These are phyloP conservation scores for Mycocentrospora acerina DNA, from an alignment of 2,329 filamentous ascomycete species.

Conservation along the genomic window DNA sequence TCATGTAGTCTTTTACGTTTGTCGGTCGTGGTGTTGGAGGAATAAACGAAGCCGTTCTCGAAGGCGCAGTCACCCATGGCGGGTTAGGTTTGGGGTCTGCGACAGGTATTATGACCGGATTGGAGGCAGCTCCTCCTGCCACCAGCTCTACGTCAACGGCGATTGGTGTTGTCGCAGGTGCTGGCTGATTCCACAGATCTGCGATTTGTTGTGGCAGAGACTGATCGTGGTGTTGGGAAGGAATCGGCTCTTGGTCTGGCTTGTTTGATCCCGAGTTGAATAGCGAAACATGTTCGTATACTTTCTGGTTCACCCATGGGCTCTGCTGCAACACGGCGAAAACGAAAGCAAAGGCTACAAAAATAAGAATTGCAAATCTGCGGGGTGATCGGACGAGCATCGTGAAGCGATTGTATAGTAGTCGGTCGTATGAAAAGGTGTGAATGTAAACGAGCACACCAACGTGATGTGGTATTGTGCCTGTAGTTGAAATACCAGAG, in stretches of 20 bases:
- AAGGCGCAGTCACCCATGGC: constrained; percentile 28
- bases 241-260: constrained; percentile 15
- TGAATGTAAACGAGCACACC: constrained; percentile 15
- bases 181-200: constrained; percentile 24
- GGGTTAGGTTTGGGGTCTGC: constrained; percentile 14
- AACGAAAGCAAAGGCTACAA: constrained; percentile 37
- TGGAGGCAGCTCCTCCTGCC: not conserved
- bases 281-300: constrained; percentile 30
- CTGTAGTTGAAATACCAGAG: constrained; percentile 10
- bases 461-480: constrained; percentile 17
- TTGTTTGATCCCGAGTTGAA: constrained; percentile 13
- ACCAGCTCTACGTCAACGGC: constrained; percentile 1
- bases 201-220: constrained; percentile 15
- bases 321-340: constrained; percentile 30
- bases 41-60: constrained; percentile 16
- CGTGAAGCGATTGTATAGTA: constrained; percentile 11
- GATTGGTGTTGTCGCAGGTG: constrained; percentile 10
- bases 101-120: constrained; percentile 6
- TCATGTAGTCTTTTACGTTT: constrained; percentile 41
- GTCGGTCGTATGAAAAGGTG: constrained; percentile 19
- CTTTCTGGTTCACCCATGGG: constrained; percentile 26
- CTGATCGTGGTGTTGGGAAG: constrained; percentile 9
- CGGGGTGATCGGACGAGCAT: constrained; percentile 43
- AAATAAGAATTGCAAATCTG: constrained; percentile 40
- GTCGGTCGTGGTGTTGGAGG: constrained; percentile 18